phyloP scores from a whole-genome alignment of 2,329 filamentous ascomycete species.

The Exophiala sideris region DNA sequence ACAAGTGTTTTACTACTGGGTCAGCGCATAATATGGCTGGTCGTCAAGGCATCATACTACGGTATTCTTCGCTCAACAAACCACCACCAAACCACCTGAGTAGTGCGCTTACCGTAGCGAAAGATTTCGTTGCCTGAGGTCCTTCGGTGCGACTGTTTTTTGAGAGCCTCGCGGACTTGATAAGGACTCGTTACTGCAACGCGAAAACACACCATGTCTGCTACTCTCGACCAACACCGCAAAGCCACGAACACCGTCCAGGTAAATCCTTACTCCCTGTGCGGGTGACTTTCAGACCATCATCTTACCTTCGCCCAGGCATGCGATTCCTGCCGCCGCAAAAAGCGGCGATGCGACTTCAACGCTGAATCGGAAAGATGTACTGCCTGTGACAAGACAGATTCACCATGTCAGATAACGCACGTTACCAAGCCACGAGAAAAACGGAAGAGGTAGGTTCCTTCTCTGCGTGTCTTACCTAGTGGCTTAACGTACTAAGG shows the following conservation, averaged over 20 bases:
- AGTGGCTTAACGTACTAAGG: not conserved
- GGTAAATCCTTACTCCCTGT: not conserved
- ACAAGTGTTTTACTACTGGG: too few relatives aligned
- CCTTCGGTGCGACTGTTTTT: too few relatives aligned
- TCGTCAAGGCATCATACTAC: too few relatives aligned
- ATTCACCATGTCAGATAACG: slow-evolving; percentile 94
- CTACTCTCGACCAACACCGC: not conserved
- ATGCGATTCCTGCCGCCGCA: slow-evolving; percentile 92
- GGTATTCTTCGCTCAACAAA: too few relatives aligned
- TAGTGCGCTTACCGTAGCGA: too few relatives aligned
- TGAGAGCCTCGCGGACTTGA: not conserved
- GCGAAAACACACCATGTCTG: slow-evolving; percentile 1
- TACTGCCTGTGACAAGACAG: slow-evolving; percentile 94
- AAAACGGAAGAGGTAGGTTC: slow-evolving; percentile 79
- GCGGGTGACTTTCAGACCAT: too few relatives aligned
- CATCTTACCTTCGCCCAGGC: slow-evolving; percentile 51
- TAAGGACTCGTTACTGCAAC: not conserved
- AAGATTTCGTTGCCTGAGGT: too few relatives aligned
- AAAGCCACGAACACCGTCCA: slow-evolving; percentile 14
- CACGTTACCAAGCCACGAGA: slow-evolving; percentile 97
- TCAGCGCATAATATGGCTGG: too few relatives aligned
- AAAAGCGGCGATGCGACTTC: slow-evolving; percentile 92
- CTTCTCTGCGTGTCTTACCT: not conserved
- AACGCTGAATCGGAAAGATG: slow-evolving; percentile 74
- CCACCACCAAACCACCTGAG: too few relatives aligned